These are phyloP conservation scores for Coemansia sp. DNA, from an alignment of 192 early-diverging fungal species.

Conservation along the genomic window DNA sequence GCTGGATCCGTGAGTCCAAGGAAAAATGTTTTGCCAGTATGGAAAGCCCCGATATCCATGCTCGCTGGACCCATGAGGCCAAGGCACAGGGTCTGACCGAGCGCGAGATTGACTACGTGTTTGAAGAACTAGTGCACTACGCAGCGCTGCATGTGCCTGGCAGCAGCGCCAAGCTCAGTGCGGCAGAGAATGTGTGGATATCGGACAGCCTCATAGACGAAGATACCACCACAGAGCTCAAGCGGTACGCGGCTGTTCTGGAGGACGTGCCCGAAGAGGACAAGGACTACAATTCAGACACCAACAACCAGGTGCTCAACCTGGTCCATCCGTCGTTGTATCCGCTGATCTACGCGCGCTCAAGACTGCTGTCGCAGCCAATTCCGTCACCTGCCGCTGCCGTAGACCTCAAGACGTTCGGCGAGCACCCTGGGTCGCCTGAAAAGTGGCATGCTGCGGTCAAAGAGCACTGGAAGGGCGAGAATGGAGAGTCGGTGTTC, in stretches of 20 bases:
- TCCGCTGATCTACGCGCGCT: slow-evolving; percentile 38
- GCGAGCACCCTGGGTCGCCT: slow-evolving; percentile 13
- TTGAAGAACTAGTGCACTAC: slow-evolving; percentile 47
- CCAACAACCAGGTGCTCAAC: slow-evolving; percentile 53
- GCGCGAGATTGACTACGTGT: slow-evolving; percentile 39
- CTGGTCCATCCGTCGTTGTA: slow-evolving; percentile 57
- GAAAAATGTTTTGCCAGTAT: slow-evolving; percentile 31
- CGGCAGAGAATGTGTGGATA: slow-evolving; percentile 37
- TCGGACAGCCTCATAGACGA: slow-evolving; percentile 36
- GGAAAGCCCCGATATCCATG: slow-evolving; percentile 21
- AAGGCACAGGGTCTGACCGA: slow-evolving; percentile 36
- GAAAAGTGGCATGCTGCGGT: slow-evolving; percentile 10
- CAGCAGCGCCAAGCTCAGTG: slow-evolving; percentile 17
- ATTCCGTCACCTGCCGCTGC: slow-evolving; percentile 28
- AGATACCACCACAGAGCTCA: slow-evolving; percentile 15
- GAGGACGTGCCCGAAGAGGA: slow-evolving; percentile 27
- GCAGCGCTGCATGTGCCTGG: slow-evolving; percentile 23
- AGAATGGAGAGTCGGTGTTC: no score
- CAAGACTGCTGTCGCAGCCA: slow-evolving; percentile 16
- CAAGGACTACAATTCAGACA: slow-evolving; percentile 51
- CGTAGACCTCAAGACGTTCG: slow-evolving; percentile 29
- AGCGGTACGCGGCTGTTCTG: slow-evolving; percentile 30
- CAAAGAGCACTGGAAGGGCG: no score
- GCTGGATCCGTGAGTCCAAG: slow-evolving; percentile 24
- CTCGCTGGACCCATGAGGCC: slow-evolving; percentile 29